Evolutionary conservation across 78 protist genomes (phyloP).

Genomic region (Chrysochromulina tobinii): DNA sequence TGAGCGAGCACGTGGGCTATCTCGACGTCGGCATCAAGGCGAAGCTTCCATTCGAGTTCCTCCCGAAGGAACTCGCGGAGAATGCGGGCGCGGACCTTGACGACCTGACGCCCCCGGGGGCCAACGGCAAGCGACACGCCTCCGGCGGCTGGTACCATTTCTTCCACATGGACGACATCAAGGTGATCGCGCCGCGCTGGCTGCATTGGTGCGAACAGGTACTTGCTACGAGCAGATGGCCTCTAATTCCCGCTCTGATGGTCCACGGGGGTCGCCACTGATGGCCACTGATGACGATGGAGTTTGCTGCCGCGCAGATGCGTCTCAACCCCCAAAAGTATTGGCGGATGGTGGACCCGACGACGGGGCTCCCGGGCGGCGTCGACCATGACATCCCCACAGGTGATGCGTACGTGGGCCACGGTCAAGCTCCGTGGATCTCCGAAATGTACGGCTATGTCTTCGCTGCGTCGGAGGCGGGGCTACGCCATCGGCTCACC

Average conservation of each 20-base stretch:
- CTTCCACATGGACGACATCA: neutral
- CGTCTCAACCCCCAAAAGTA: neutral
- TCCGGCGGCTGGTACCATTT: neutral
- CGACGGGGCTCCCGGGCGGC: neutral
- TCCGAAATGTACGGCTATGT: conserved; percentile 23
- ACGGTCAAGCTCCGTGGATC: neutral
- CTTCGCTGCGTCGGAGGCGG: neutral
- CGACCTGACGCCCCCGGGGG: neutral
- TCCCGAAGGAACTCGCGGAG: neutral
- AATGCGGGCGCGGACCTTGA: neutral
- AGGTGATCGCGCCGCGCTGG: conserved; percentile 5
- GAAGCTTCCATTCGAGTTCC: neutral
- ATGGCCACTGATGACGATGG: neutral
- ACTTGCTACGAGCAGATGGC: too few relatives aligned
- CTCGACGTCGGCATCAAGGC: neutral
- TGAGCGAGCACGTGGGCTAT: neutral
- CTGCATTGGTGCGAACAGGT: neutral
- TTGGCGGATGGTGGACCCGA: neutral
- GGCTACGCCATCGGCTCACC: neutral
- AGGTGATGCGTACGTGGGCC: neutral
- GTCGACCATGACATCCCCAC: neutral
- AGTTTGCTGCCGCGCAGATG: neutral
- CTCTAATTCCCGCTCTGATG: too few relatives aligned
- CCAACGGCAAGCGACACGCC: neutral
- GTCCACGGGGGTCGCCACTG: too few relatives aligned